These are phyloP conservation scores for Fusarium sp. DNA, from an alignment of 2,329 filamentous ascomycete genomes.

Conservation along the genomic window DNA sequence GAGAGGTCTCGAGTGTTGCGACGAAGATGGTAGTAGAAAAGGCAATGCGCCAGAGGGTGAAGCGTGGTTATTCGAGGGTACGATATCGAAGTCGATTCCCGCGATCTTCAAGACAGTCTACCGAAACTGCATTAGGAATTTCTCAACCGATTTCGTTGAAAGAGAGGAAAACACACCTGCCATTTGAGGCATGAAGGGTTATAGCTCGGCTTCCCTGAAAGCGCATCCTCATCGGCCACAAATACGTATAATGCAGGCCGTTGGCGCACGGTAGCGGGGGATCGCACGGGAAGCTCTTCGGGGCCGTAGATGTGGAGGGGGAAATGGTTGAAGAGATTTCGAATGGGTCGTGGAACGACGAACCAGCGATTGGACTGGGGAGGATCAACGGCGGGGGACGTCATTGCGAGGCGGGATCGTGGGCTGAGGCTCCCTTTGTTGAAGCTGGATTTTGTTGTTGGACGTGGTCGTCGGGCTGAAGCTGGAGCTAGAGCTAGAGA, in stretches of 20 bases:
- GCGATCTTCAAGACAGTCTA: conserved; percentile 87
- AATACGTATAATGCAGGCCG: conserved; percentile 81
- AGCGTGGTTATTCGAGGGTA: conserved; percentile 89
- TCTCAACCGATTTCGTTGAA: neutral
- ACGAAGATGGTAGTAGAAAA: conserved; percentile 75
- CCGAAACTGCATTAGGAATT: neutral
- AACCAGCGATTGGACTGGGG: conserved; percentile 57
- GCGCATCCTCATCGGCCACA: conserved; percentile 71
- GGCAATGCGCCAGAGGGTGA: conserved; percentile 90
- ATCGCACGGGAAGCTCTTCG: conserved; percentile 78
- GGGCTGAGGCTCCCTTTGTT: neutral
- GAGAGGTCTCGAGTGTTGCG: conserved; percentile 53
- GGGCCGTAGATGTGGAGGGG: conserved; percentile 81
- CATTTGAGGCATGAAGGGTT: conserved; percentile 96
- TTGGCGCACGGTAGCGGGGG: conserved; percentile 55
- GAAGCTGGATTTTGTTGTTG: conserved; percentile 9
- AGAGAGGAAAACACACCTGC: conserved; percentile 73
- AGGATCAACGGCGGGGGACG: conserved; percentile 23
- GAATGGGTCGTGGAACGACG: conserved; percentile 78
- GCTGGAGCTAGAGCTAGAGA: conserved; percentile 16
- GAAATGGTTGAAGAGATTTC: conserved; percentile 85
- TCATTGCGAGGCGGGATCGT: conserved; percentile 22
- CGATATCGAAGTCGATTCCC: conserved; percentile 73
- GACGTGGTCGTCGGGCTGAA: conserved; percentile 12
- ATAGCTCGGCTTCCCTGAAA: conserved; percentile 76